Conservation (phyloP, 23 red algal species). For the Gracilaria caudata region DNA sequence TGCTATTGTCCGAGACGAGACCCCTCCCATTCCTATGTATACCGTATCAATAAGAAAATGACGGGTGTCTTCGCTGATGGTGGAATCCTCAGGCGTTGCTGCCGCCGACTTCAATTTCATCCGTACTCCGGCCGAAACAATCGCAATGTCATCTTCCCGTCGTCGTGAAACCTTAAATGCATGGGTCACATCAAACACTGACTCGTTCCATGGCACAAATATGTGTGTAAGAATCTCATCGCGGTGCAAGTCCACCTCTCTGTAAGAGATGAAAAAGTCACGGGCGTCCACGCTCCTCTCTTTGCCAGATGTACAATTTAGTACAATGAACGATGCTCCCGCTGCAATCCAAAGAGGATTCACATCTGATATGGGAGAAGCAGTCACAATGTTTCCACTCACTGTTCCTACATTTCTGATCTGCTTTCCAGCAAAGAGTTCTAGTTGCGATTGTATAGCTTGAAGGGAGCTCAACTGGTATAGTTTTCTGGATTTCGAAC, state of each 20-base stretch:
- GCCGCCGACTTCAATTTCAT: slow-evolving; percentile 16
- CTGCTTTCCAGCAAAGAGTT: slow-evolving; percentile 82
- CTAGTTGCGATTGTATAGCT: slow-evolving; percentile 69
- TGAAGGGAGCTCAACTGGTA: slow-evolving; percentile 47
- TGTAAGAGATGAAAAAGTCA: slow-evolving; percentile 81
- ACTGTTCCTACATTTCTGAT: slow-evolving; percentile 81
- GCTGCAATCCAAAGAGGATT: slow-evolving; percentile 85
- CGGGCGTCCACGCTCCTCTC: slow-evolving; percentile 33
- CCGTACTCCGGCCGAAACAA: slow-evolving; percentile 84
- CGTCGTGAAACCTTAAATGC: slow-evolving; percentile 82
- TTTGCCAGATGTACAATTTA: slow-evolving; percentile 28
- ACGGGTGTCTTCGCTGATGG: background rate
- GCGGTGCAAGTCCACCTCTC: slow-evolving; percentile 44
- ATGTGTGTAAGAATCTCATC: slow-evolving; percentile 68
- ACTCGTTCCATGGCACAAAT: slow-evolving; percentile 72
- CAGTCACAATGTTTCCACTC: slow-evolving; percentile 88
- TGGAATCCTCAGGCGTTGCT: background rate
- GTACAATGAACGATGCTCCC: slow-evolving; percentile 52
- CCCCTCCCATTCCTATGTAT: slow-evolving; percentile 69
- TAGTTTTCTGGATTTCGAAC: background rate
- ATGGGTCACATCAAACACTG: slow-evolving; percentile 45
- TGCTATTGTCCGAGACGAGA: slow-evolving; percentile 62
- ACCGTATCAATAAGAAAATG: slow-evolving; percentile 27
- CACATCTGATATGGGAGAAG: slow-evolving; percentile 90
- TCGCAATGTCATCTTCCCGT: slow-evolving; percentile 89